Evolutionary conservation across 2,329 filamentous ascomycete species (phyloP).

Genomic region (Penicillium sp.): DNA sequence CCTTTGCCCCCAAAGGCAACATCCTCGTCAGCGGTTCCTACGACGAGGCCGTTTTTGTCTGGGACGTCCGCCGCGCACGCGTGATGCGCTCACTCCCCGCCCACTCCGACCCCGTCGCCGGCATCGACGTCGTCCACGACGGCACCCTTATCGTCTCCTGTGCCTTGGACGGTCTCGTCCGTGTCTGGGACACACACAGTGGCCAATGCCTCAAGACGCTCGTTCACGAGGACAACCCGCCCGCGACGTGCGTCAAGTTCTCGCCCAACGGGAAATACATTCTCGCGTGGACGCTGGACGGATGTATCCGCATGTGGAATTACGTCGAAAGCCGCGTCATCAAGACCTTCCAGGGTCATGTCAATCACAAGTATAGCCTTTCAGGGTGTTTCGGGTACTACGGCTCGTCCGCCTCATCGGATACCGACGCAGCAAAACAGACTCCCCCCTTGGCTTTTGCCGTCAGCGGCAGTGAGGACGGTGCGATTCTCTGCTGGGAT

Average conservation of each 20-base stretch:
- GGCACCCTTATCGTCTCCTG: constrained; percentile 90
- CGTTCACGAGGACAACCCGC: constrained; percentile 91
- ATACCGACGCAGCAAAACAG: constrained; percentile 24
- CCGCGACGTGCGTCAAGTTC: constrained; percentile 84
- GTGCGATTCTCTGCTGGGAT: constrained; percentile 81
- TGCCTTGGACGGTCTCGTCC: constrained; percentile 82
- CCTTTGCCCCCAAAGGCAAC: constrained; percentile 97
- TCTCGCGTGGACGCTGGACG: constrained; percentile 85
- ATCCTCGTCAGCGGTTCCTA: constrained; percentile 93
- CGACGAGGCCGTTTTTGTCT: constrained; percentile 93
- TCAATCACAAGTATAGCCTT: constrained; percentile 78
- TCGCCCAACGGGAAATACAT: constrained; percentile 91
- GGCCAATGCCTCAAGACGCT: constrained; percentile 92
- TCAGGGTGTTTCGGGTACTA: constrained; percentile 74
- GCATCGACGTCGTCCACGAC: constrained; percentile 87
- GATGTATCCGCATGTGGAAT: constrained; percentile 86
- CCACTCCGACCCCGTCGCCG: constrained; percentile 88
- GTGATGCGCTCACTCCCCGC: constrained; percentile 88
- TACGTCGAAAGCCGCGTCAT: constrained; percentile 86
- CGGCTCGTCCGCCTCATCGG: constrained; percentile 27
- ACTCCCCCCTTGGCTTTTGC: constrained; percentile 50
- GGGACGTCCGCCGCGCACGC: constrained; percentile 84
- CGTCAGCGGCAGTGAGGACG: constrained; percentile 81
- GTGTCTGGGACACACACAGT: constrained; percentile 92
- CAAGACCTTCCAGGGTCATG: constrained; percentile 95